These are phyloP conservation scores for Babesia caballi DNA, from an alignment of 169 alveolate species.

Conservation along the genomic window DNA sequence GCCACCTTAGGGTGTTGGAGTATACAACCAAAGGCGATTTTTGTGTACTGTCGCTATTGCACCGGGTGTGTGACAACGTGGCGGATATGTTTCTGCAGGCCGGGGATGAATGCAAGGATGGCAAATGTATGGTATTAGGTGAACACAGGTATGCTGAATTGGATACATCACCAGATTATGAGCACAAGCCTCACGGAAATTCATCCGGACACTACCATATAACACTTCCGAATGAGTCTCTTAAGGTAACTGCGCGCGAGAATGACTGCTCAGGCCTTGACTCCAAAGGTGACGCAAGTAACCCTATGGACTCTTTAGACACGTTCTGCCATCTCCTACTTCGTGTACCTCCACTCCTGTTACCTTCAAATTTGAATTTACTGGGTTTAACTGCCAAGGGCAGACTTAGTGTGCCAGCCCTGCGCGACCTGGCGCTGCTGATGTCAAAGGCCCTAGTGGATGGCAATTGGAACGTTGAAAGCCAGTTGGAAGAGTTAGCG, in stretches of 20 bases:
- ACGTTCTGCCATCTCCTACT: neutral
- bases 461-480: neutral
- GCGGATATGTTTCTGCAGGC: neutral
- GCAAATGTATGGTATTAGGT: no score
- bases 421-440: neutral
- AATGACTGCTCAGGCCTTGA: no score
- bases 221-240: no score
- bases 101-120: no score
- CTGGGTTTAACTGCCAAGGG: neutral
- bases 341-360: neutral
- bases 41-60: neutral
- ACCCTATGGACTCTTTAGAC: no score
- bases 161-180: no score
- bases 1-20: conserved; percentile 29
- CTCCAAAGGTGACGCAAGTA: no score
- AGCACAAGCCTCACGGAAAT: no score
- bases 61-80: neutral
- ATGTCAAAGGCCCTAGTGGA: conserved; percentile 12
- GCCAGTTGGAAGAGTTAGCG: neutral
- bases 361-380: neutral
- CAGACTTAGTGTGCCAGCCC: neutral
- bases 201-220: no score
- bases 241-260: no score
- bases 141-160: no score
- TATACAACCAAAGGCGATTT: conserved; percentile 20